Base-by-base conservation (phyloP, 768 basidiomycete species). In the Psilocybe cubensis region DNA sequence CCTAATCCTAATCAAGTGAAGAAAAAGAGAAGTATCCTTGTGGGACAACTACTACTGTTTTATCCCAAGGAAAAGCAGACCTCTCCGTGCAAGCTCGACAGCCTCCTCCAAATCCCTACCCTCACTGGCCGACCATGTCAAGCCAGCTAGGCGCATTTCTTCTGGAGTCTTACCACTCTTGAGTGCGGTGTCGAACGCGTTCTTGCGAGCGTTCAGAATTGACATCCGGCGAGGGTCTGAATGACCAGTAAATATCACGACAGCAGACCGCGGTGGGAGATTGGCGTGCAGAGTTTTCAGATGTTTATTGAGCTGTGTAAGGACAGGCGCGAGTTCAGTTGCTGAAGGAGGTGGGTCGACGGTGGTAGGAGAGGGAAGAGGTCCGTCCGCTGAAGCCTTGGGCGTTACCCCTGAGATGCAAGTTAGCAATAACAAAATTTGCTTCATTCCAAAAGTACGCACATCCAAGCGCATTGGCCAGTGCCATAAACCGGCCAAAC, bases 161-260 rank as follows among this genome's bases (percentile, higher is more conserved):
- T 85, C 89, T 2, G 78, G 72, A 11, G 73, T 79, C 73, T 81
- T 83, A 18, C 85, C 85, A 46, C 73, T 72, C 62, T 81, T 78
- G 50, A 89, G 71, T 14, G 83, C 84, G 21, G 66, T 76, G 64
- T 98, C 95, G 64, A 94, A 96, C 27, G 82, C 79, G 3, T 70
- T 73, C 72, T 93, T 90, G 48, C 87, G 79, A 4, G 82, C 83
- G 62, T 87, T 87, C 20, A 98, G 74, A 23, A 79, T 70, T 3
- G 89, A 77, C 92, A 96, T 94, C 6, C 71, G 76, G 0, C 92
- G 84, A 0, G 96, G 95, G 69, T 97, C 92, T 0, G 87, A 86
- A 66, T 98, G 94, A 1, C 96, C 95, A 0, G 90, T 92, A 67
- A 97, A 87, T 35, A 98, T 77, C 52, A 98, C 73, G 20, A 98